Evolutionary conservation across 441 rosid species (phyloP), one percentile per base, ranked within the genome.

Genomic region (Gossypium lobatum): DNA sequence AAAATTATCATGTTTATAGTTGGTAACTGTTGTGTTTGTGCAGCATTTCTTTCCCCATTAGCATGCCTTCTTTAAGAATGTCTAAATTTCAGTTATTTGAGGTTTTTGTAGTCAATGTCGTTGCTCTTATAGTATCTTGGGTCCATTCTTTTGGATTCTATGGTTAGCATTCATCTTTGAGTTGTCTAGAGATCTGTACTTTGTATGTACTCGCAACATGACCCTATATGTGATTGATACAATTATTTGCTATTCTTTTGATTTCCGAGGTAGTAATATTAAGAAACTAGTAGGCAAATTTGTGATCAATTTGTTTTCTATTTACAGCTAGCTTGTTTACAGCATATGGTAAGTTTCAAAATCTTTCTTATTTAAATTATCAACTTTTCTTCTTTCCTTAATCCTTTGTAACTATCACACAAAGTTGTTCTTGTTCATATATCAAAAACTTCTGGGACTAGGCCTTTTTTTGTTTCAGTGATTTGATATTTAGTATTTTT

Each of bases 401-500:
- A 53, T 16, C 20, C 57, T 53, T 16, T 53, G 20, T 7, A 6
- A 53, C 18, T 53, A 53, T 53, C 21, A 16, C 23, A 18, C 58
- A 17, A 6, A 53, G 58, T 18, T 53, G 10, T 53, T 53, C 23
- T 53, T 53, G 55, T 45, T 65, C 34, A 13, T 45, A 13, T 65
- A 45, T 65, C 17, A 45, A 20, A 45, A 20, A 21, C 18, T 21
- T 65, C 34, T 45, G 34, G 70, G 46, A 20, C 17, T 45, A 42
- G 3, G 8, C 1, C 25, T 42, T 65, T 20, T 20, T 3, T 20
- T 13, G 18, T 45, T 65, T 28, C 54, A 18, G 23, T 76, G 64
- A 65, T 57, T 37, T 61, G 4, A 48, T 50, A 42, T 71, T n/a
- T 54, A 14, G 70, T 53, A 18, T 73, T 23, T 74, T 3, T 84